These are phyloP conservation scores for Acephala macrosclerotiorum DNA, from an alignment of 2,329 filamentous ascomycete species.

Conservation along the genomic window DNA sequence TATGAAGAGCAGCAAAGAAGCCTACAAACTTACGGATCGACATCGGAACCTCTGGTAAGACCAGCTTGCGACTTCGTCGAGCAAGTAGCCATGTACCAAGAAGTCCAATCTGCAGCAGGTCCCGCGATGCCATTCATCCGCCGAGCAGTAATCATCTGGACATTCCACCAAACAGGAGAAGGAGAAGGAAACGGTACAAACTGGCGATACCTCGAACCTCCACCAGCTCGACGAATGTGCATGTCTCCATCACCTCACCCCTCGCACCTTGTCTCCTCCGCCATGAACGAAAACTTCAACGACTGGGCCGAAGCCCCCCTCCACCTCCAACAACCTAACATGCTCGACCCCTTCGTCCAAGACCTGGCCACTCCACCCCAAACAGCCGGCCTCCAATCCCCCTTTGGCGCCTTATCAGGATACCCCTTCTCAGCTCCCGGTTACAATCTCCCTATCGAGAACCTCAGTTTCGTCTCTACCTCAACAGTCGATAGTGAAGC, in stretches of 20 bases:
- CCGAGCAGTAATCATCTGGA: conserved; percentile 69
- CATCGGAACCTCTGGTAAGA: conserved; percentile 43
- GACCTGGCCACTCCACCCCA: conserved; percentile 65
- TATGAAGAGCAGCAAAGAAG: conserved; percentile 55
- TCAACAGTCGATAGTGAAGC: conserved; percentile 42
- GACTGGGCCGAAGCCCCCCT: conserved; percentile 52
- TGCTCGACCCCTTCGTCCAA: conserved; percentile 59
- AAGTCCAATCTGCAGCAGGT: conserved; percentile 64
- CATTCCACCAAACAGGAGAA: conserved; percentile 60
- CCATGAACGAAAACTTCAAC: conserved; percentile 65
- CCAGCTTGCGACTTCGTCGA: conserved; percentile 63
- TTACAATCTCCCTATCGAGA: conserved; percentile 35
- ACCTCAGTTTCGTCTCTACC: conserved; percentile 49
- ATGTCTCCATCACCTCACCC: conserved; percentile 45
- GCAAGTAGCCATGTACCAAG: conserved; percentile 72
- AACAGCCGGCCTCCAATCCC: conserved; percentile 55
- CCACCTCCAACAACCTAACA: conserved; percentile 33
- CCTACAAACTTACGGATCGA: conserved; percentile 45
- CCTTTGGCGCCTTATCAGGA: conserved; percentile 29
- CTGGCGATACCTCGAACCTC: conserved; percentile 62
- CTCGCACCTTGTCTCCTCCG: conserved; percentile 59
- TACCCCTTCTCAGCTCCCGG: conserved; percentile 28
- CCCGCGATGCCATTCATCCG: conserved; percentile 58
- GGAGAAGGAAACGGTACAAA: conserved; percentile 61
- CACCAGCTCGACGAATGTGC: conserved; percentile 32